phyloP scores from a whole-genome alignment of 345 rosid species.

The Eucalyptus leucophloia region DNA sequence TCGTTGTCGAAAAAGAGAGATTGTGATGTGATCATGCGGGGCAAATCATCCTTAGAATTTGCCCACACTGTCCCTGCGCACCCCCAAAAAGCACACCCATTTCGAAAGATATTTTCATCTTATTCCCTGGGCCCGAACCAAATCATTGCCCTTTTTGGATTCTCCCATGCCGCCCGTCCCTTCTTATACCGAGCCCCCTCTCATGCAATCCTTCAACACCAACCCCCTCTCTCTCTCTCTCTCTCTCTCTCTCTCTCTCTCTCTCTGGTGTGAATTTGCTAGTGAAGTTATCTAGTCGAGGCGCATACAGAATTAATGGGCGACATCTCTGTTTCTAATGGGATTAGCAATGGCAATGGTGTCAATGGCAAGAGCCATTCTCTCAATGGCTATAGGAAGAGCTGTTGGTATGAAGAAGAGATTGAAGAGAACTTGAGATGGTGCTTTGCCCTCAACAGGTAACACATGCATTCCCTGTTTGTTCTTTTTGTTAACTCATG shows the following conservation, averaged over 20 bases:
- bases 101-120: constrained; percentile 8
- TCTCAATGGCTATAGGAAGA: constrained; percentile 36
- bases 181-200: constrained; percentile 7
- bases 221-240: background rate
- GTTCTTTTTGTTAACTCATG: background rate
- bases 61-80: background rate
- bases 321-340: constrained; percentile 34
- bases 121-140: background rate
- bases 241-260: background rate
- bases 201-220: background rate
- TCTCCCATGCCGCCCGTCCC: constrained; percentile 1
- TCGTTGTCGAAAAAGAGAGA: background rate
- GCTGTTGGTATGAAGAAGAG: constrained; percentile 72
- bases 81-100: background rate
- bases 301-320: constrained; percentile 14
- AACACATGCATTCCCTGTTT: background rate
- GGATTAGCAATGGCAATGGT: constrained; percentile 15
- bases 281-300: background rate
- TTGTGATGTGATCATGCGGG: background rate
- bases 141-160: constrained; percentile 5
- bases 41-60: background rate
- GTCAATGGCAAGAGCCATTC: constrained; percentile 18
- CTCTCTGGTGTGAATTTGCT: background rate
- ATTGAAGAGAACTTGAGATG: constrained; percentile 48
- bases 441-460: constrained; percentile 66